Base-by-base conservation (phyloP, 352 stramenopile genomes). In the Globisporangium solare region DNA sequence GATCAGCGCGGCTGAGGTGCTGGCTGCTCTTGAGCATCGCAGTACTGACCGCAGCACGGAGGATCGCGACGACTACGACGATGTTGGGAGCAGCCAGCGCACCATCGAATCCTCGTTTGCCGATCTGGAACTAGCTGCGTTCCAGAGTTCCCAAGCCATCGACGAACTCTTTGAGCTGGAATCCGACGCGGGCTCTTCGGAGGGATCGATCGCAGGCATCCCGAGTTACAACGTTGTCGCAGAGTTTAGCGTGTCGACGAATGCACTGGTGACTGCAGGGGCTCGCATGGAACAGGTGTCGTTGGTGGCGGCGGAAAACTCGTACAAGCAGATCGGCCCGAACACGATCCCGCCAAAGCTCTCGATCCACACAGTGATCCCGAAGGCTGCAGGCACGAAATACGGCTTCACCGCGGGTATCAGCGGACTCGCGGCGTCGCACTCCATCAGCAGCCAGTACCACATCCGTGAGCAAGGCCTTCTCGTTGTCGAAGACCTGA, bases 391-490 rank as follows among this genome's bases (percentile, higher is more conserved):
- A 2, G 77, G 79, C 27, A 66, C 69, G 0, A 88, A 90, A 63
- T 87, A 86, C 41, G 79, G 78, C 27, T 70, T 87, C 13, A 73
- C 74, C 24, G 80, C 74, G 40, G 68, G 79, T 6, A 71, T 83
- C 7, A 78, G 51, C 24, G 80, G 83, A 4, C 51, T 92, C 11
- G 54, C 77, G 17, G 58, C 71, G 17, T 70, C 68, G 2, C 77
- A 87, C 21, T 86, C 77, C 2, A 86, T 92, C 47, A 92, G 79
- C 54, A 91, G 85, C 58, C 83, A 93, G 63, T 95, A 93, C 60
- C 85, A 93, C 50, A 89, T 95, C 47, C 85, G 83, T 59, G 85
- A 95, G 52, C 72, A 88, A 24, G 83, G 76, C 0, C 56, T 95
- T 17, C 56, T 94, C 12, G 85, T 94, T 0, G 85, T 94, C 1